These are phyloP conservation scores for Seminavis robusta DNA, from an alignment of 108 stramenopile species.

Conservation along the genomic window DNA sequence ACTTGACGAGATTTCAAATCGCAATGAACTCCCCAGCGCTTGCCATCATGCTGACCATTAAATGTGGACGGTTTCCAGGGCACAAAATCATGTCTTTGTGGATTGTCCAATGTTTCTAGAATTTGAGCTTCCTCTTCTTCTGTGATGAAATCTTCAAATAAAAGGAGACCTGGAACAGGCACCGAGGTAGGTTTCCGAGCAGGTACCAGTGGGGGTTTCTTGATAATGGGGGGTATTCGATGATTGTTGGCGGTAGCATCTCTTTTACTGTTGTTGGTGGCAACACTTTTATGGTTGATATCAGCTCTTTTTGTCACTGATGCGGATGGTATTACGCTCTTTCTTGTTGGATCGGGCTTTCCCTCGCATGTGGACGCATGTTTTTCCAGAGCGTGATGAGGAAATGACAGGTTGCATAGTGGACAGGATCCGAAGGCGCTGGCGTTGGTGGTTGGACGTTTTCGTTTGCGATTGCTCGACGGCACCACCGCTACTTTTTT, in stretches of 20 bases:
- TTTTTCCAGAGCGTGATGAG: conserved; percentile 27
- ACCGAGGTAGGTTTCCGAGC: conserved; percentile 11
- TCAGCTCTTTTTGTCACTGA: neutral
- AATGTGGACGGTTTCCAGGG: conserved; percentile 41
- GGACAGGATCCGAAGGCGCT: conserved; percentile 49
- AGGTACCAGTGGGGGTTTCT: neutral
- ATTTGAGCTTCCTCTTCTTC: conserved; percentile 46
- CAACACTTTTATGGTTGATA: neutral
- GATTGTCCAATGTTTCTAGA: conserved; percentile 23
- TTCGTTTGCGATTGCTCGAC: neutral
- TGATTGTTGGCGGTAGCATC: neutral
- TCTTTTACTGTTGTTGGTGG: neutral
- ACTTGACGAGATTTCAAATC: conserved; percentile 48
- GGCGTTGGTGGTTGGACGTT: neutral
- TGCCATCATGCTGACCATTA: conserved; percentile 50
- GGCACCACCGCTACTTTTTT: no score
- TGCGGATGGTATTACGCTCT: neutral
- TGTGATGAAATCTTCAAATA: conserved; percentile 49
- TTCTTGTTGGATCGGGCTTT: neutral
- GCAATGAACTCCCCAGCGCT: conserved; percentile 72
- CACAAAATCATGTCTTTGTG: no score
- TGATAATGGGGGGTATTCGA: neutral
- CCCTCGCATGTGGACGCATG: conserved; percentile 49
- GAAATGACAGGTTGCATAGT: conserved; percentile 30
- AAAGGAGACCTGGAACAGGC: conserved; percentile 48